Percentiles rank a stretch among this genome's conserved stretches.
phyloP scores from a whole-genome alignment of 2,329 filamentous ascomycete genomes.

The Chrysoporthe deuterocubensis region DNA sequence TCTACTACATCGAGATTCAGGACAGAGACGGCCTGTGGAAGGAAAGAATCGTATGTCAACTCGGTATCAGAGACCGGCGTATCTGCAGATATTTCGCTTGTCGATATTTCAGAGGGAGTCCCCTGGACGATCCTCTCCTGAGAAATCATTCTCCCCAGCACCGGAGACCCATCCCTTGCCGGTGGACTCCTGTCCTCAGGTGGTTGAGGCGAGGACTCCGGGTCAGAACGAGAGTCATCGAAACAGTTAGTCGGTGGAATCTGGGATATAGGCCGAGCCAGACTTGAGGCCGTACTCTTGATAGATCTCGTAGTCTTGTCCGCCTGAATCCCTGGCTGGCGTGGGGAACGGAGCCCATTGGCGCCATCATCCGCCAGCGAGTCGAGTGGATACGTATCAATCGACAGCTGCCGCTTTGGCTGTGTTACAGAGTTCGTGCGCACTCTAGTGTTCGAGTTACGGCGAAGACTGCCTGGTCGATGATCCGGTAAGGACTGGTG shows the following conservation, averaged over 20 bases:
- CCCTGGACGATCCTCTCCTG: conserved; percentile 27
- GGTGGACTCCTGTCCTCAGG: conserved; percentile 28
- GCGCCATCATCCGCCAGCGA: conserved; percentile 36
- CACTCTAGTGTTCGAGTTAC: conserved; percentile 41
- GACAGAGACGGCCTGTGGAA: conserved; percentile 61
- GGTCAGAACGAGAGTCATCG: conserved; percentile 30
- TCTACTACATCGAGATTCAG: conserved; percentile 61
- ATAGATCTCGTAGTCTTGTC: conserved; percentile 33
- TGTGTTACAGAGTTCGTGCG: conserved; percentile 36
- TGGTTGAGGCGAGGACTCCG: conserved; percentile 18
- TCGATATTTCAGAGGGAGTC: conserved; percentile 29
- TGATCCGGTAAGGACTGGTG: conserved; percentile 16
- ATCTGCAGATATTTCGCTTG: conserved; percentile 23
- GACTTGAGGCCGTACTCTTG: conserved; percentile 31
- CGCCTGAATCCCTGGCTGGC: conserved; percentile 30
- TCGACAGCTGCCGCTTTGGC: conserved; percentile 39
- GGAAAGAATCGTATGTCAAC: conserved; percentile 39
- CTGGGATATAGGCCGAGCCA: conserved; percentile 41
- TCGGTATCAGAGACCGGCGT: conserved; percentile 32
- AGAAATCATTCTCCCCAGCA: neutral
- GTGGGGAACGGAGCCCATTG: conserved; percentile 38
- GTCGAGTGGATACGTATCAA: conserved; percentile 39
- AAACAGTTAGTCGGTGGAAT: conserved; percentile 40
- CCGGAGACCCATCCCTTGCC: conserved; percentile 13
- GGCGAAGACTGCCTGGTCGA: conserved; percentile 33